These are phyloP conservation scores for Extremus antarcticus DNA, from an alignment of 495 filamentous ascomycete species.

Conservation along the genomic window DNA sequence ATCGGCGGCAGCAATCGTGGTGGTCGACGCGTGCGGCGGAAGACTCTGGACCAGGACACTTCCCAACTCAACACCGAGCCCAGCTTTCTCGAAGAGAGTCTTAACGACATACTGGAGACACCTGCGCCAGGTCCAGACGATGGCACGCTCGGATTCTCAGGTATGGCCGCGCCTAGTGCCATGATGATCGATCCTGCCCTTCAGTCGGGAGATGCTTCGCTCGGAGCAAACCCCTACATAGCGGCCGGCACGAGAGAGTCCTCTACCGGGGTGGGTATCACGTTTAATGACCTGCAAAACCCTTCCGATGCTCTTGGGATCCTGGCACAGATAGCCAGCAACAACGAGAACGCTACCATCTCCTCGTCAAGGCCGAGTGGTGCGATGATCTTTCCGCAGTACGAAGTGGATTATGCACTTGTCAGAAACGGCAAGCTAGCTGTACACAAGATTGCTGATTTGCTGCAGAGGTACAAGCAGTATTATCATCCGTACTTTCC, in stretches of 20 bases:
- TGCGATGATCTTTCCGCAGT: neutral
- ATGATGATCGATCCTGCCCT: slow-evolving; percentile 17
- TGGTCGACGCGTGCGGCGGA: slow-evolving; percentile 47
- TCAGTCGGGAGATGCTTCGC: neutral
- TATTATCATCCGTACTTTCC: slow-evolving; percentile 55
- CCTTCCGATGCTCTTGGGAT: slow-evolving; percentile 39
- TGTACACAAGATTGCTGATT: slow-evolving; percentile 37
- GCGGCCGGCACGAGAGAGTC: slow-evolving; percentile 10
- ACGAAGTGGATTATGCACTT: slow-evolving; percentile 36
- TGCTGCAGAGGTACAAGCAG: slow-evolving; percentile 43
- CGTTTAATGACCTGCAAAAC: slow-evolving; percentile 36
- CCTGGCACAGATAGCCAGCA: slow-evolving; percentile 37
- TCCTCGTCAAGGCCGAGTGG: neutral
- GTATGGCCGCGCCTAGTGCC: slow-evolving; percentile 3
- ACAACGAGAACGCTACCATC: slow-evolving; percentile 13
- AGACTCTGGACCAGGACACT: slow-evolving; percentile 9
- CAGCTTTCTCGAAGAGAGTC: slow-evolving; percentile 15
- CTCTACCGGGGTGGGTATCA: slow-evolving; percentile 25
- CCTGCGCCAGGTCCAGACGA: neutral
- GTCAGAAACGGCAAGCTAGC: slow-evolving; percentile 41
- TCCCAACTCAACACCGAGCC: slow-evolving; percentile 20
- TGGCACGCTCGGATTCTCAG: neutral
- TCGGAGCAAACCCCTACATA: slow-evolving; percentile 24
- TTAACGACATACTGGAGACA: neutral
- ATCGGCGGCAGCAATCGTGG: slow-evolving; percentile 52